Evolutionary conservation across 805 yeast species (phyloP).

Genomic region (Sugiyamaella qingdaonensis): DNA sequence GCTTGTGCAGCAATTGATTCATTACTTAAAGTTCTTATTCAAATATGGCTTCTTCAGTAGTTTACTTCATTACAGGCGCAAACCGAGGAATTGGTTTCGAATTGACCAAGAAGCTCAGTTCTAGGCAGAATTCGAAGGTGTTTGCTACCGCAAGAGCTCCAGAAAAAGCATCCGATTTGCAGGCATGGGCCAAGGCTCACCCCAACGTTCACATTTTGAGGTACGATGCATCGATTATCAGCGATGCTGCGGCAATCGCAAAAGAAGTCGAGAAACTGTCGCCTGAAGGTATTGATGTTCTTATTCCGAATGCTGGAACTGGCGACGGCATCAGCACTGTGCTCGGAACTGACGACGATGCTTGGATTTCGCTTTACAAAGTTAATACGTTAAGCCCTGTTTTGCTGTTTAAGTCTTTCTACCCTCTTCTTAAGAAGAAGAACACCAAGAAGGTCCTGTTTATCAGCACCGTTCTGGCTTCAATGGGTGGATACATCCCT

Average conservation of each 20-base stretch:
- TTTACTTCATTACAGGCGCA: slow-evolving; percentile 34
- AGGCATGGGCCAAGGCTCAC: slow-evolving; percentile 11
- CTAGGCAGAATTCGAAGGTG: slow-evolving; percentile 24
- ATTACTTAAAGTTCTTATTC: no score
- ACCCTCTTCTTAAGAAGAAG: slow-evolving; percentile 24
- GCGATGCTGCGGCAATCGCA: background rate
- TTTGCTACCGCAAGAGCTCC: slow-evolving; percentile 25
- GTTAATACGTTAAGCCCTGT: slow-evolving; percentile 30
- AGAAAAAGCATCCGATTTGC: slow-evolving; percentile 15
- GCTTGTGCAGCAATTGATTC: no score
- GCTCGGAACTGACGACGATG: slow-evolving; percentile 1
- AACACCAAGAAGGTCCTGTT: slow-evolving; percentile 28
- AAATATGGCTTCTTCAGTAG: slow-evolving; percentile 5
- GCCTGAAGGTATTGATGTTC: slow-evolving; percentile 26
- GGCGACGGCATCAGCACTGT: slow-evolving; percentile 4
- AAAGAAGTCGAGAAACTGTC: background rate
- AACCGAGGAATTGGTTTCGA: slow-evolving; percentile 37
- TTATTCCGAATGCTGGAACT: slow-evolving; percentile 30
- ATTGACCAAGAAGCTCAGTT: slow-evolving; percentile 29
- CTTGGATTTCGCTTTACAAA: slow-evolving; percentile 18
- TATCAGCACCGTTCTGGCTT: slow-evolving; percentile 30
- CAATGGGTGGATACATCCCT: slow-evolving; percentile 22
- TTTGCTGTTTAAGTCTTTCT: slow-evolving; percentile 19
- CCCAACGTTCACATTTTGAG: slow-evolving; percentile 26
- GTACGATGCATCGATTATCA: slow-evolving; percentile 19